These are phyloP conservation scores for Coemansia sp. DNA, from an alignment of 192 early-diverging fungal genomes.

Conservation along the genomic window DNA sequence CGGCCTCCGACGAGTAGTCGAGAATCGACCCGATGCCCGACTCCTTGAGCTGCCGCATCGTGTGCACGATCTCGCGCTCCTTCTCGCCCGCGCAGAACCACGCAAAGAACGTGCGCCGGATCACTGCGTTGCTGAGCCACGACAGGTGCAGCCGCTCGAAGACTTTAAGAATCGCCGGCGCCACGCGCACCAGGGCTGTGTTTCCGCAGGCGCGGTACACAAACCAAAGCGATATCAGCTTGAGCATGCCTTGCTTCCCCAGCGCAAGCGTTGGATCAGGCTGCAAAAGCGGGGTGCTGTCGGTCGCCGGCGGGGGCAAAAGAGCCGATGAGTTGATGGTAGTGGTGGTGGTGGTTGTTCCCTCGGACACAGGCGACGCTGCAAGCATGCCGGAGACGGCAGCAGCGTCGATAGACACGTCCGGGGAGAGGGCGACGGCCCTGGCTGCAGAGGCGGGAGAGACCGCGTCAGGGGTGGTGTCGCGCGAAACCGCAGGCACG, in stretches of 20 bases:
- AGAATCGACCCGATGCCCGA: conserved; percentile 81
- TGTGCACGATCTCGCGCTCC: conserved; percentile 76
- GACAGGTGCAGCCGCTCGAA: conserved; percentile 35
- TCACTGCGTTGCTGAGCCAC: conserved; percentile 63
- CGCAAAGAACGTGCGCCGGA: conserved; percentile 87
- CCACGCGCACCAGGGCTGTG: conserved; percentile 34
- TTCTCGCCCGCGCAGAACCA: conserved; percentile 85
- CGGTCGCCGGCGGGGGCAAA: not conserved
- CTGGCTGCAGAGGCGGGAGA: not conserved
- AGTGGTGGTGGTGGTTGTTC: conserved; percentile 7
- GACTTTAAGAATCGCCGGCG: conserved; percentile 29
- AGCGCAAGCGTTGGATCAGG: conserved; percentile 48
- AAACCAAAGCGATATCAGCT: conserved; percentile 40
- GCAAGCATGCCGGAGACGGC: not conserved
- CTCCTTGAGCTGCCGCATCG: conserved; percentile 69
- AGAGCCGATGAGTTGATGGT: too few species aligned
- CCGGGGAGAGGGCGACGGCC: conserved; percentile 2
- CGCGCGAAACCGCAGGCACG: conserved; percentile 14
- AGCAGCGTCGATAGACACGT: not conserved
- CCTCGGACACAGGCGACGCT: not conserved
- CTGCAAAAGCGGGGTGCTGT: conserved; percentile 23
- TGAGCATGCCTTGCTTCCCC: conserved; percentile 30
- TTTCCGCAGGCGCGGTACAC: conserved; percentile 47
- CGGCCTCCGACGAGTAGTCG: conserved; percentile 85
- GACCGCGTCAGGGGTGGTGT: not conserved